Evolutionary conservation across 2,329 filamentous ascomycete species (phyloP).

Genomic region (Aspergillus piperis): DNA sequence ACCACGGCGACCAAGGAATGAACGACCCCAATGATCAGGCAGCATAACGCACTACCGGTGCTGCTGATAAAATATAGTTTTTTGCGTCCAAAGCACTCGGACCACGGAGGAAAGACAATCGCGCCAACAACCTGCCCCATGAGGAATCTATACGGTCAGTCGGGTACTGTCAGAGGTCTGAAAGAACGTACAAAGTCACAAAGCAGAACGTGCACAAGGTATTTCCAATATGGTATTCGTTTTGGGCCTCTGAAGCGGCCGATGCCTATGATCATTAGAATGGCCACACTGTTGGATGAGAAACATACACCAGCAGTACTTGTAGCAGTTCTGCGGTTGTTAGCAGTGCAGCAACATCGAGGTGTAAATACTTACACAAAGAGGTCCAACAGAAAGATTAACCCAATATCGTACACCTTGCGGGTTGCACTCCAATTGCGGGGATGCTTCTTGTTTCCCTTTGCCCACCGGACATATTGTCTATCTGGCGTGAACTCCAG

Average conservation of each 20-base stretch:
- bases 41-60: slow-evolving; percentile 23
- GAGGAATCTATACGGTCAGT: slow-evolving; percentile 24
- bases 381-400: slow-evolving; percentile 28
- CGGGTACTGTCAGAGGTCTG: not conserved
- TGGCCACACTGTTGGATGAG: not conserved
- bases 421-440: slow-evolving; percentile 24
- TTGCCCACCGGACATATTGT: slow-evolving; percentile 18
- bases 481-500: slow-evolving; percentile 21
- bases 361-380: slow-evolving; percentile 16
- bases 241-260: slow-evolving; percentile 17
- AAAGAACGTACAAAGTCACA: slow-evolving; percentile 9
- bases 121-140: slow-evolving; percentile 31
- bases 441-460: slow-evolving; percentile 23
- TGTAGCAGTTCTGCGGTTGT: slow-evolving; percentile 13
- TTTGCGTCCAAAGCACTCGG: slow-evolving; percentile 37
- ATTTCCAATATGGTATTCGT: slow-evolving; percentile 17
- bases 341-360: not conserved
- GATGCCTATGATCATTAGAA: slow-evolving; percentile 11
- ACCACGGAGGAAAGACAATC: slow-evolving; percentile 35
- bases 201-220: slow-evolving; percentile 20
- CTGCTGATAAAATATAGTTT: slow-evolving; percentile 30
- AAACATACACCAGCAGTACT: slow-evolving; percentile 17
- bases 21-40: slow-evolving; percentile 38
- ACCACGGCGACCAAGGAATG: slow-evolving; percentile 37
- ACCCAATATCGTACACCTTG: slow-evolving; percentile 25